Evolutionary conservation across 2,329 filamentous ascomycete species (phyloP).

Genomic region (Ophiostoma sp.): DNA sequence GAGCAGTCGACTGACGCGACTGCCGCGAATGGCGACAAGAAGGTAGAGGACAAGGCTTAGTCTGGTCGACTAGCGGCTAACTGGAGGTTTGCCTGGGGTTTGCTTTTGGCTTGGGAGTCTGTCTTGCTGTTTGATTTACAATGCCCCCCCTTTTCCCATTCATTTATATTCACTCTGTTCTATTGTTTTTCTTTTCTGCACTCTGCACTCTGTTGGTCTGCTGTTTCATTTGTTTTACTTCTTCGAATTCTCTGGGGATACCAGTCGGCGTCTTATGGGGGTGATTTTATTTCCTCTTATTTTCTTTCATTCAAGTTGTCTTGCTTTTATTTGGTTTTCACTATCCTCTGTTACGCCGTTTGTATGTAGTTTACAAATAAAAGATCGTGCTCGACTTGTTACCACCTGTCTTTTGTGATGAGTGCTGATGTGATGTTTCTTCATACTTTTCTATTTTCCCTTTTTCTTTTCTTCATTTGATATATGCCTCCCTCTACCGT

Average conservation of each 20-base stretch:
- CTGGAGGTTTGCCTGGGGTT: no score
- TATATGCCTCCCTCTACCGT: not conserved
- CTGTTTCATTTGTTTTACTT: not conserved
- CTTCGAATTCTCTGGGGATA: conserved; percentile 8
- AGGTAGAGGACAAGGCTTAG: not conserved
- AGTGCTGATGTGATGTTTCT: not conserved
- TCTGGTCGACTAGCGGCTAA: no score
- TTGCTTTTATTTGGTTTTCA: not conserved
- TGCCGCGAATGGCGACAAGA: not conserved
- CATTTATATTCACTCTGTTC: not conserved
- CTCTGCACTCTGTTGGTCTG: not conserved
- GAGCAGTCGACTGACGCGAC: not conserved
- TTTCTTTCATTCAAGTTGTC: not conserved
- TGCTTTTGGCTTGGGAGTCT: no score
- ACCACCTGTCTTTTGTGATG: no score
- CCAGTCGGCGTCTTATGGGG: conserved; percentile 11
- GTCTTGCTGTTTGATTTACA: not conserved
- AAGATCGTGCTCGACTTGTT: no score
- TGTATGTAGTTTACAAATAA: not conserved
- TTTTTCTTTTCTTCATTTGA: no score
- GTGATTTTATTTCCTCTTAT: not conserved
- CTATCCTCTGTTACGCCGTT: not conserved
- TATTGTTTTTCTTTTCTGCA: not conserved
- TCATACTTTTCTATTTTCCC: not conserved
- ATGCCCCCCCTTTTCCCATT: not conserved